Evolutionary conservation across 2,329 filamentous ascomycete species (phyloP).

Genomic region (Setomelanomma holmii): DNA sequence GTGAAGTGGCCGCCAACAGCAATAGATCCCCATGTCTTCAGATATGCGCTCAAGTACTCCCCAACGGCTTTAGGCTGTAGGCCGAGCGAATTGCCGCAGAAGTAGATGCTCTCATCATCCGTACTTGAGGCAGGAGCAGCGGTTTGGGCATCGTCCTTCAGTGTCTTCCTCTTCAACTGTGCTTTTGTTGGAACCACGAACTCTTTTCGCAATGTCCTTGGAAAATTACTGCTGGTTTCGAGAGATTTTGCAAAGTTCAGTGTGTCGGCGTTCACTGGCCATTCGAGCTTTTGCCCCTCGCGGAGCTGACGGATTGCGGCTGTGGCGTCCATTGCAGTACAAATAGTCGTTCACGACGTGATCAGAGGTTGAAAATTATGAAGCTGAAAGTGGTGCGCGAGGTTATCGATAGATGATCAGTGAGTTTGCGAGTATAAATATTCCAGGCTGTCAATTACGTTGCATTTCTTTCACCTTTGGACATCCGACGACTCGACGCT

Average conservation of each 20-base stretch:
- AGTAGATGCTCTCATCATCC: conserved; percentile 69
- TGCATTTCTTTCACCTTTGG: neutral
- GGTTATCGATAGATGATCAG: no score
- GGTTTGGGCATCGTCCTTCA: conserved; percentile 44
- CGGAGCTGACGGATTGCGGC: conserved; percentile 34
- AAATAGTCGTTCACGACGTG: conserved; percentile 1
- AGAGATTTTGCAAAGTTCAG: conserved; percentile 36
- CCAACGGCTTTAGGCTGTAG: conserved; percentile 76
- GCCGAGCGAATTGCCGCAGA: conserved; percentile 89
- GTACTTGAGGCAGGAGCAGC: conserved; percentile 36
- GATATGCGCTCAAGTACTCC: conserved; percentile 72
- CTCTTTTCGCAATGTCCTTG: conserved; percentile 62
- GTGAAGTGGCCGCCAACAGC: conserved; percentile 85
- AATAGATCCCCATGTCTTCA: conserved; percentile 83
- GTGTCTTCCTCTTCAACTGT: conserved; percentile 70
- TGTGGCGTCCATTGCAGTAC: conserved; percentile 29
- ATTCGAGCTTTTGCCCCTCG: conserved; percentile 38
- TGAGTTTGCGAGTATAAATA: neutral
- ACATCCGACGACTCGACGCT: neutral
- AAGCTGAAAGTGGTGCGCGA: no score
- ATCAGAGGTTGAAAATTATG: neutral
- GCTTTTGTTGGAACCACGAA: conserved; percentile 79
- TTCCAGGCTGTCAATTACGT: neutral
- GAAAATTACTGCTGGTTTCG: conserved; percentile 41
- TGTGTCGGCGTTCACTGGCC: conserved; percentile 30